Base-by-base conservation (phyloP, 2,329 filamentous ascomycete species). In the Coleophoma eucalyptorum region DNA sequence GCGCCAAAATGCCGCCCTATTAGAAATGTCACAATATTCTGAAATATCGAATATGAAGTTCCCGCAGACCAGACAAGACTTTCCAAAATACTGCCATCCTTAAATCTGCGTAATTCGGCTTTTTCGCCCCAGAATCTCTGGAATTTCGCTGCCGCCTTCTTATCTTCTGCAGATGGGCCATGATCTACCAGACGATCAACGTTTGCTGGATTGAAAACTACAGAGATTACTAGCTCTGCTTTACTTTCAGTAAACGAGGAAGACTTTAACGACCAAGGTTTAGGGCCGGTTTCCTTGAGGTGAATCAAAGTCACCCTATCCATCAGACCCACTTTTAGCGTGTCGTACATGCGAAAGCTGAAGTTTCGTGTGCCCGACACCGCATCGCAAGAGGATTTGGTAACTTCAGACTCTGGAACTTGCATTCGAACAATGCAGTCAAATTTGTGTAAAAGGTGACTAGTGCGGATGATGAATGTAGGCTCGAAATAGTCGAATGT, bases 71-170 rank as follows among this genome's bases (percentile, higher is more conserved):
- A 99, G 18, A 96, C 86, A 31, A 97, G 75, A 62, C 89, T 96
- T 68, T 99, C 95, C 8, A 91, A 78, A 58, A 99, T 97, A 60
- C 87, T 93, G 19, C 94, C 94, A 63, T 97, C 91, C 62, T 92
- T 95, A 75, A 99, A 99, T 18, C 94, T 88, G 57, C 94, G 83
- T 43, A 99, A 77, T 67, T 99, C 94, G 1, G 94, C 83, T 66
- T 94, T 96, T 10, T 93, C 87, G 6, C 93, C 94, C 94, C 95
- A 99, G 66, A 99, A 97, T 33, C 86, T 82, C 34, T 90, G 88
- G 67, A 97, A 99, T 32, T 78, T 79, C 10, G 84, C 83, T 20
- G 91, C 87, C 56, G 90, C 89, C 56, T 87, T 84, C 68, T 93
- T 91, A 54, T 94, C 81, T 64, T 97, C 92, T 2, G 90, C 89